Evolutionary conservation across 768 basidiomycete species (phyloP).

Genomic region (Kwoniella pini): DNA sequence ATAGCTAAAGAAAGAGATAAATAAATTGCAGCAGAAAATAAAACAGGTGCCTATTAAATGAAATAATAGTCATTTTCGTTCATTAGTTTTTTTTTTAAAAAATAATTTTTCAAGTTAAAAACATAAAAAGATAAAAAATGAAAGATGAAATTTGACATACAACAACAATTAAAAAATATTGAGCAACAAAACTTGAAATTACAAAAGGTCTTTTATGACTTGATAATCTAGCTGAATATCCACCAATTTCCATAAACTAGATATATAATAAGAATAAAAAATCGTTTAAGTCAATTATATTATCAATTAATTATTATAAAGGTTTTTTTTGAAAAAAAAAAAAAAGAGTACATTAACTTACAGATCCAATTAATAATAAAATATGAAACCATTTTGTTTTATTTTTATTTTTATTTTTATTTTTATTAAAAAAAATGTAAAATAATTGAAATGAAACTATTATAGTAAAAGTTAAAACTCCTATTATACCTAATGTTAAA

Average conservation of each 20-base stretch:
- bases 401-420: slow-evolving; percentile 20
- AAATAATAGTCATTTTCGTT: too few relatives aligned
- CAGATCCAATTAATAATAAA: slow-evolving; percentile 45
- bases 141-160: slow-evolving; percentile 28
- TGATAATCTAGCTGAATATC: slow-evolving; percentile 47
- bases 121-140: background rate
- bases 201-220: slow-evolving; percentile 45
- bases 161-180: slow-evolving; percentile 51
- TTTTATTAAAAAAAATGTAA: slow-evolving; percentile 12
- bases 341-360: slow-evolving; percentile 25
- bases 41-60: slow-evolving; percentile 51
- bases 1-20: slow-evolving; percentile 44
- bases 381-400: slow-evolving; percentile 45
- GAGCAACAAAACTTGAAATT: slow-evolving; percentile 47
- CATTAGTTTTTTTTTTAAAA: too few relatives aligned
- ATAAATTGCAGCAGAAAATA: slow-evolving; percentile 53
- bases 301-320: background rate
- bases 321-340: background rate
- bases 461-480: slow-evolving; percentile 42
- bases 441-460: slow-evolving; percentile 13
- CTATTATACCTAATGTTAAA: slow-evolving; percentile 39
- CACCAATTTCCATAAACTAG: slow-evolving; percentile 52
- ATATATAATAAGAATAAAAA: background rate
- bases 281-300: background rate
- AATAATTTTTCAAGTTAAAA: too few relatives aligned